These are phyloP conservation scores for Trifolium pratense DNA, from an alignment of 306 rosid genomes.

Conservation along the genomic window DNA sequence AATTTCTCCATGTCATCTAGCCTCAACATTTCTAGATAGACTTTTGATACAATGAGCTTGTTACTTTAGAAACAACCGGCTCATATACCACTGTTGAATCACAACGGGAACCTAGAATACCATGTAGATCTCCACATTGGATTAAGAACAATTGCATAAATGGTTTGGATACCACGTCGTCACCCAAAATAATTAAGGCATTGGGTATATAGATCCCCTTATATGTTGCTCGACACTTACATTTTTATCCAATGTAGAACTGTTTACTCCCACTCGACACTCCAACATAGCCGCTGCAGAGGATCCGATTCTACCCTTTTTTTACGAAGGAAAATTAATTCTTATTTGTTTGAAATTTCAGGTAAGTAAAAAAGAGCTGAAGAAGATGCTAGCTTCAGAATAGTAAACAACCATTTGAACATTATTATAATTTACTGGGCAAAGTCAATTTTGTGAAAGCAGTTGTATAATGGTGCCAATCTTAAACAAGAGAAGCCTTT, in stretches of 20 bases:
- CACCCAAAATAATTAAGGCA: neutral
- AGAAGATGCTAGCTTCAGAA: conserved; percentile 61
- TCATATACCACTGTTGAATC: neutral
- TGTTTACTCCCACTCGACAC: neutral
- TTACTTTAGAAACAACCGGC: too few species aligned
- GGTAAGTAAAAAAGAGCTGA: conserved; percentile 90
- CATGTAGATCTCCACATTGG: neutral
- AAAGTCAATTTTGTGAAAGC: conserved; percentile 17
- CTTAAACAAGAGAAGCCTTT: conserved; percentile 6
- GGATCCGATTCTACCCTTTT: neutral
- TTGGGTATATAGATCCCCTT: neutral
- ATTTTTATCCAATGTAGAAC: neutral
- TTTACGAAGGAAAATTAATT: conserved; percentile 10
- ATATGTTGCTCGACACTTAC: neutral
- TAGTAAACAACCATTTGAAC: conserved; percentile 31
- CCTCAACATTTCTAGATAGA: neutral
- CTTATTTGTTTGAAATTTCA: conserved; percentile 47
- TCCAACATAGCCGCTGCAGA: neutral
- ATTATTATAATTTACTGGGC: neutral
- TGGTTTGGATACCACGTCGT: neutral
- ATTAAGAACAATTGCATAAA: neutral
- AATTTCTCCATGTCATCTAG: too few species aligned
- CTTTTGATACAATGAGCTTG: neutral
- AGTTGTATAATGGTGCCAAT: conserved; percentile 19
- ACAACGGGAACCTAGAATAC: neutral